Base-by-base conservation (phyloP, 805 yeast genomes). In the Scheffersomyces lignosus region DNA sequence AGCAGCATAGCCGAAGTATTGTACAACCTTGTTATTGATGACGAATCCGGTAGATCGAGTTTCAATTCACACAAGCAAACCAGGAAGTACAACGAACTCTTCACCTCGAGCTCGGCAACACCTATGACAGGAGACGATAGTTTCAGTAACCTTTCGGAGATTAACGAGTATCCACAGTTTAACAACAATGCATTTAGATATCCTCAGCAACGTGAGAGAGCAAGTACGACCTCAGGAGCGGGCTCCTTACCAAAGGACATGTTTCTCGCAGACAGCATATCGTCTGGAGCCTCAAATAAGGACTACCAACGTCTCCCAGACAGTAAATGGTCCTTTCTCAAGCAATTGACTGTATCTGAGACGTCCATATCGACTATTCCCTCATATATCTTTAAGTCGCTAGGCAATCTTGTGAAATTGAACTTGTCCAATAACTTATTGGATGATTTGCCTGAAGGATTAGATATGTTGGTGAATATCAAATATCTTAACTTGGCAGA, bases 351-450 rank as follows among this genome's bases (percentile, higher is more conserved):
- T 4, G 56, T 70, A 8, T 48, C 67, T 1, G 71, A 67, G 24
- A 60, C 73, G 24, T 64, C 71, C 16, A 66, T 70, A 18, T 51
- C 62, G 3, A 43, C 56, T 12, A 61, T 69, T 16, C 66, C 68
- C 4, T 33, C 59, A 13, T 58, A 48, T 34, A 59, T 62, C 18
- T 66, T 70, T 51, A 61, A 62, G 38, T 73, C 77, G 2, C 51
- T 71, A 17, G 23, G 42, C 15, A 67, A 65, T 37, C 46, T 70
- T 23, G 73, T 70, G 15, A 70, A 69, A 36, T 64, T 81, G 34
- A 83, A 81, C 48, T 55, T 81, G 22, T 80, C 86, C 2, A 66
- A 70, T 40, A 81, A 81, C 47, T 54, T 67, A 27, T 58, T 81
- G 20, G 69, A 67, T 16, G 56, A 58, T 6, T 47, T 81, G 7